A percentile compares a stretch with the other conserved stretches of the same genome.
phyloP scores from a whole-genome alignment of 345 rosid genomes.

The Aethionema arabicum region DNA sequence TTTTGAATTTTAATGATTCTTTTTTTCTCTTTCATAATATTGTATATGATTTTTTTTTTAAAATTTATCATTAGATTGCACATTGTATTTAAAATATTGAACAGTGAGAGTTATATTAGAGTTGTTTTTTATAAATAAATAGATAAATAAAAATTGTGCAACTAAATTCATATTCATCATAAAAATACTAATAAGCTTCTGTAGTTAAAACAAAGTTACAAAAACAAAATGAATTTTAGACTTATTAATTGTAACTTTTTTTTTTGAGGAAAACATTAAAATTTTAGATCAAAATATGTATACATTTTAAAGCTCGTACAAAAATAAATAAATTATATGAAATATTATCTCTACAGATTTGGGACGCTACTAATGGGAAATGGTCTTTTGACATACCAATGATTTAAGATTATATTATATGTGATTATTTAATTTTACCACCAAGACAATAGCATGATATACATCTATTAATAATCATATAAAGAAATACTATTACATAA shows the following conservation, averaged over 20 bases:
- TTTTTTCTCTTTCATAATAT: not conserved
- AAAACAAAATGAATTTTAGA: too few species aligned
- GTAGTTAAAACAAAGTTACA: too few species aligned
- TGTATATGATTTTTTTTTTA: not conserved
- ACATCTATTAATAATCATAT: not conserved
- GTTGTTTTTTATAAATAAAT: too few species aligned
- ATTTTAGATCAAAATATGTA: too few species aligned
- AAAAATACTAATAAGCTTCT: too few species aligned
- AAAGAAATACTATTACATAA: not conserved
- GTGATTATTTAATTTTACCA: constrained; percentile 13
- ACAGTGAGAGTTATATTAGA: too few species aligned
- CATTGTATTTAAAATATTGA: not conserved
- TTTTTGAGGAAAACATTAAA: too few species aligned
- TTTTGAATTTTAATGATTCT: not conserved
- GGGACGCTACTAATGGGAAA: not conserved
- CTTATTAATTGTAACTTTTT: too few species aligned
- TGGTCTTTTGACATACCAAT: too few species aligned
- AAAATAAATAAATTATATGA: too few species aligned
- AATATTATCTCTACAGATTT: not conserved
- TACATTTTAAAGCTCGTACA: too few species aligned
- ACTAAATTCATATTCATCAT: not conserved
- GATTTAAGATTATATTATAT: constrained; percentile 3
- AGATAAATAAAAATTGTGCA: not conserved
- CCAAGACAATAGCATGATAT: not conserved
- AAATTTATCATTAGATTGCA: not conserved